Evolutionary conservation across 371 early-diverging fungal genomes (phyloP).

Genomic region (Mortierella sp.): DNA sequence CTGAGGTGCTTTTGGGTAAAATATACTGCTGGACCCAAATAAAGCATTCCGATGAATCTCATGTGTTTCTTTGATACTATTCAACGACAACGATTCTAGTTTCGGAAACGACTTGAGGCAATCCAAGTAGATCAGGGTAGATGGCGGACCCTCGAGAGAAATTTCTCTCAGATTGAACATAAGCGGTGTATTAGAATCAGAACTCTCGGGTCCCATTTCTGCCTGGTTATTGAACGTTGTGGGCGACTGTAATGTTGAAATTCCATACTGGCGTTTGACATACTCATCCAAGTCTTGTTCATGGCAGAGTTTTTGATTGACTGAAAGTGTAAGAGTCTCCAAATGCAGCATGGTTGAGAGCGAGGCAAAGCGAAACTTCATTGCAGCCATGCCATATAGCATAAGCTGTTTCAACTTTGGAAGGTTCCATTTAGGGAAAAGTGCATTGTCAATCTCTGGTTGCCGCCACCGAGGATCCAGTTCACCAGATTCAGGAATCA

Average conservation of each 20-base stretch:
- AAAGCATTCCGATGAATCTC: background rate
- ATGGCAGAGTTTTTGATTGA: too few relatives aligned
- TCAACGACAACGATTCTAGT: background rate
- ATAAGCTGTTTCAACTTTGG: background rate
- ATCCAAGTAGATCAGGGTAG: background rate
- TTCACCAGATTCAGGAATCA: background rate
- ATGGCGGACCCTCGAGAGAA: background rate
- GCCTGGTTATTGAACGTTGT: background rate
- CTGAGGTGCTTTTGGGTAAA: background rate
- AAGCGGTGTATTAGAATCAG: background rate
- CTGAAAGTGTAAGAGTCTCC: too few relatives aligned
- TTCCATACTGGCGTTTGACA: background rate
- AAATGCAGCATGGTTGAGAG: too few relatives aligned
- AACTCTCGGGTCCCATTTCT: background rate
- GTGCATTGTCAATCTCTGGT: background rate
- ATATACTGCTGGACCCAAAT: too few relatives aligned
- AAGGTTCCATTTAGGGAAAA: background rate
- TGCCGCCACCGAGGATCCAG: constrained; percentile 4
- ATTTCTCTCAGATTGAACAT: background rate
- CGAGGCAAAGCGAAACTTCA: too few relatives aligned
- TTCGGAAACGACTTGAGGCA: background rate
- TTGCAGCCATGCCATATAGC: background rate
- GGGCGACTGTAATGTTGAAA: background rate
- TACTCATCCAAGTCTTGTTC: background rate
- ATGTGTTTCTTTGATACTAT: background rate